Conservation (phyloP, 441 rosid genomes). For the Capsella rubella region DNA sequence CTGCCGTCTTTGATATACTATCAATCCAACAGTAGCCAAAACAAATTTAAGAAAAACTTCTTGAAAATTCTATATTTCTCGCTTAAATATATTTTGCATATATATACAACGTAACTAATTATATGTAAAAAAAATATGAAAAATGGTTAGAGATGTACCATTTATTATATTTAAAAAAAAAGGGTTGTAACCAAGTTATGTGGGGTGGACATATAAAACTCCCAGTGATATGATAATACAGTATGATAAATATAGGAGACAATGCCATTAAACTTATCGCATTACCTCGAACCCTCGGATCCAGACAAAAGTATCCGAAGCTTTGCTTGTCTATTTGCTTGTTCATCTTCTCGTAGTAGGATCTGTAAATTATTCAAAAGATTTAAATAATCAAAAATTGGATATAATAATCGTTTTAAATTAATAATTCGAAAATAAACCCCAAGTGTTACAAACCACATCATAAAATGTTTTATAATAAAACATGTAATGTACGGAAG, state of each 20-base stretch:
- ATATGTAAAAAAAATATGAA: not conserved
- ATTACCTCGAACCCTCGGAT: conserved; percentile 34
- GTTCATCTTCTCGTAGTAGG: conserved; percentile 33
- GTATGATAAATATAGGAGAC: conserved; percentile 15
- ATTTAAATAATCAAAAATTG: conserved; percentile 14
- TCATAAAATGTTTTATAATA: not conserved
- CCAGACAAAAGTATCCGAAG: conserved; percentile 34
- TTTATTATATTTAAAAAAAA: not conserved
- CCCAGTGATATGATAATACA: conserved; percentile 24
- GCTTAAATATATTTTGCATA: not conserved
- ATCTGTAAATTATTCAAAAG: conserved; percentile 22
- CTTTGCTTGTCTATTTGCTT: conserved; percentile 20
- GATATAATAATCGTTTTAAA: not conserved
- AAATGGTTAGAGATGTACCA: not conserved
- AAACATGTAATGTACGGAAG: conserved; percentile 46
- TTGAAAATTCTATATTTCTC: not conserved
- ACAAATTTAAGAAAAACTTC: not conserved
- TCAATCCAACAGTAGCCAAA: not conserved
- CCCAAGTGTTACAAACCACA: conserved; percentile 7
- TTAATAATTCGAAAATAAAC: conserved; percentile 27
- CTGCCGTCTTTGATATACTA: too few relatives aligned
- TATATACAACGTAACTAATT: too few relatives aligned
- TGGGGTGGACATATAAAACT: conserved; percentile 37
- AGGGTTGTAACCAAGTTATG: conserved; percentile 34
- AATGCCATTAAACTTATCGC: conserved; percentile 28